Conservation (phyloP, 2,329 filamentous ascomycete species). For the Ophiostoma pallidulum region DNA sequence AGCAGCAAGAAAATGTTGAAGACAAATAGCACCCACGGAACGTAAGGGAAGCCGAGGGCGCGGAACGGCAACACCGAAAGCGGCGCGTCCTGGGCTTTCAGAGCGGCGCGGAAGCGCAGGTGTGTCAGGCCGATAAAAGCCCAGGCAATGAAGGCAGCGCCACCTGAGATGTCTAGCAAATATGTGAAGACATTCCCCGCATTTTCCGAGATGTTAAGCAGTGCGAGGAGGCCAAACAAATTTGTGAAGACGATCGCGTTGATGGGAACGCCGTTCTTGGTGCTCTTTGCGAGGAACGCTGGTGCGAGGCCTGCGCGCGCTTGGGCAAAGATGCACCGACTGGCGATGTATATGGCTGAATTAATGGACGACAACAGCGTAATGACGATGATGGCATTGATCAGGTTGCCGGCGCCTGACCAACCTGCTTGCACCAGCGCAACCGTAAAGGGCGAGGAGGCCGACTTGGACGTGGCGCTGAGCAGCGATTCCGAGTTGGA, state of each 20-base stretch:
- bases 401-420: conserved; percentile 55
- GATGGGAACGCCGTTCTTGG: conserved; percentile 46
- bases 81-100: conserved; percentile 50
- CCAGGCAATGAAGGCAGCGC: conserved; percentile 63
- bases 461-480: conserved; percentile 22
- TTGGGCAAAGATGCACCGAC: conserved; percentile 48
- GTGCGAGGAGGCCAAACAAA: conserved; percentile 51
- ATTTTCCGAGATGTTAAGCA: conserved; percentile 24
- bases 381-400: conserved; percentile 67
- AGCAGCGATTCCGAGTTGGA: conserved; percentile 25
- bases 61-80: conserved; percentile 47
- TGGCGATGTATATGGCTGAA: conserved; percentile 50
- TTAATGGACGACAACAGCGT: conserved; percentile 62
- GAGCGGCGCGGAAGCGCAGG: conserved; percentile 52
- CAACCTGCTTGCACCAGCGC: conserved; percentile 60
- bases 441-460: conserved; percentile 53
- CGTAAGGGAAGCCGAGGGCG: conserved; percentile 52
- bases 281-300: conserved; percentile 42
- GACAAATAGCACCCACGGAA: conserved; percentile 51
- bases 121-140: conserved; percentile 55
- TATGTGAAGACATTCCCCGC: conserved; percentile 56
- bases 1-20: conserved; percentile 55
- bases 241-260: conserved; percentile 49
- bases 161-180: conserved; percentile 61
- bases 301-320: conserved; percentile 50